Conservation (phyloP, 2,329 filamentous ascomycete genomes). For the Rutstroemia sp. region DNA sequence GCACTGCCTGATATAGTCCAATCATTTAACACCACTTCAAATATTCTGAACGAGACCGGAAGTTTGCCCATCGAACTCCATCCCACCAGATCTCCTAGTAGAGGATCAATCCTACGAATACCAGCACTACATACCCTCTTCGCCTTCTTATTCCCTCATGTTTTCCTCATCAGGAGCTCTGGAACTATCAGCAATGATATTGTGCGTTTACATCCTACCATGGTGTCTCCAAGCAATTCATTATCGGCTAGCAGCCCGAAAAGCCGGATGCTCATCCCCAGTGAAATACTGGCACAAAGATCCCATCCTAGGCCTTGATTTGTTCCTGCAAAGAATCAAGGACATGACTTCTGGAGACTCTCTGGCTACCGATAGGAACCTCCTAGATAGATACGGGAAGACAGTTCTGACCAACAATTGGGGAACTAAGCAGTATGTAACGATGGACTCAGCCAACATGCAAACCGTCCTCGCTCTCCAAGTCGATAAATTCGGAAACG, state of each 20-base stretch:
- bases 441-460: background rate
- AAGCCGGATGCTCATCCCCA: background rate
- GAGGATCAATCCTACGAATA: no score
- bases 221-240: background rate
- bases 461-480: background rate
- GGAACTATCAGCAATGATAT: background rate
- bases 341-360: background rate
- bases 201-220: background rate
- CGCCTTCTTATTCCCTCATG: no score
- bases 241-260: background rate
- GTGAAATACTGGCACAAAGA: background rate
- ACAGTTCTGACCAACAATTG: conserved; percentile 6
- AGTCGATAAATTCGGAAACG: background rate
- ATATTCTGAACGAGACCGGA: no score
- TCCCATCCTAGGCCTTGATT: background rate
- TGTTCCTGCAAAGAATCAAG: background rate
- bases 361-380: background rate
- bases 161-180: background rate
- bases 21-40: no score
- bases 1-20: no score
- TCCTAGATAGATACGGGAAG: conserved; percentile 8
- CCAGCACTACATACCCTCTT: no score
- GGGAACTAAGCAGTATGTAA: conserved; percentile 8
- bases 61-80: no score
- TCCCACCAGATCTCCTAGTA: no score